These are phyloP conservation scores for Chlamydomonas reinhardtii DNA, from an alignment of 163 green algal genomes.

Conservation along the genomic window DNA sequence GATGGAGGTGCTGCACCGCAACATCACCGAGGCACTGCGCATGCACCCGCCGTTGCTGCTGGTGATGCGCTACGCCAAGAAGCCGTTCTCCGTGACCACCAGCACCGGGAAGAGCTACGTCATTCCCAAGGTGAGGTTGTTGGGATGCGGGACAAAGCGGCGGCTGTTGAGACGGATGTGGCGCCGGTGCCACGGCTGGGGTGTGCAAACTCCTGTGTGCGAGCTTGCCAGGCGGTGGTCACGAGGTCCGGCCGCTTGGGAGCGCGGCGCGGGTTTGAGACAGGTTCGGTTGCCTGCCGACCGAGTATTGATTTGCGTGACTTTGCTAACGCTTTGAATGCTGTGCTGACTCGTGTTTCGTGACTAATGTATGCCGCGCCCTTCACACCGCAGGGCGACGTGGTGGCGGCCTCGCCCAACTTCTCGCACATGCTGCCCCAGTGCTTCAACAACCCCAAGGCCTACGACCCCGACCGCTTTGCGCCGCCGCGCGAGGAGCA, in stretches of 20 bases:
- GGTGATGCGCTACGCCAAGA: constrained; percentile 93
- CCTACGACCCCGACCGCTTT: constrained; percentile 93
- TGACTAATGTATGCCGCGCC: no score
- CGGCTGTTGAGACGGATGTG: no score
- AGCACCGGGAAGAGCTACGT: constrained; percentile 79
- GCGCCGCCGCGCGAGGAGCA: constrained; percentile 88
- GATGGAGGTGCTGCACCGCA: constrained; percentile 91
- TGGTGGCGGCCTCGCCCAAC: constrained; percentile 89
- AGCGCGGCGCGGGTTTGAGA: no score
- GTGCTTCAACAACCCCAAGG: constrained; percentile 83
- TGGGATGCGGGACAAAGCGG: not conserved
- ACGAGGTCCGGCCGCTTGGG: no score
- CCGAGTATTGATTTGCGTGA: no score
- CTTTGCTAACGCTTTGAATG: no score
- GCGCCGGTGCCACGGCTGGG: no score
- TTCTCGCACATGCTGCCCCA: constrained; percentile 87
- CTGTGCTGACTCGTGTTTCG: no score
- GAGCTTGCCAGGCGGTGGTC: no score
- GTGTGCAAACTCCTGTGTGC: no score
- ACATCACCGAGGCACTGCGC: constrained; percentile 92
- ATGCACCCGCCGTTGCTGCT: constrained; percentile 96
- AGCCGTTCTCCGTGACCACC: constrained; percentile 89
- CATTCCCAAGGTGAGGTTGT: constrained; percentile 88
- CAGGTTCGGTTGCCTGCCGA: no score
- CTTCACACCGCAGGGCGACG: constrained; percentile 88